Percentiles rank a stretch among this genome's conserved stretches.
phyloP scores from a whole-genome alignment of 1,284 basidiomycete genomes.

The Ganoderma boninense region DNA sequence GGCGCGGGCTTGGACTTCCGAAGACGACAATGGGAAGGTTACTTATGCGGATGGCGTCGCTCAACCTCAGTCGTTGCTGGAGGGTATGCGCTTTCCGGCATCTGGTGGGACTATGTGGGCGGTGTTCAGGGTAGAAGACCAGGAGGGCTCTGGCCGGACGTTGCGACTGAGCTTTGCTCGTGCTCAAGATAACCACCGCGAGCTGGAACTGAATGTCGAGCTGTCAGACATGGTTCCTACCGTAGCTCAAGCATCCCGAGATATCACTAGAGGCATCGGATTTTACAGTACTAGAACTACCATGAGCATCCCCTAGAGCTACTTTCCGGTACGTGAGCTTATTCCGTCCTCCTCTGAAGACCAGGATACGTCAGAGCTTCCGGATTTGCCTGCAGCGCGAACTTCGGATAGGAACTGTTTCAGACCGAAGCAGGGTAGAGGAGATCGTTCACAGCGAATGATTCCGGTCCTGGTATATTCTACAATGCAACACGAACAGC shows the following conservation, averaged over 20 bases:
- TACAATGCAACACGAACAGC: not conserved
- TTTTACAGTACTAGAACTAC: not conserved
- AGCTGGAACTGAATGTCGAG: not conserved
- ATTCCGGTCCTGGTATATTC: not conserved
- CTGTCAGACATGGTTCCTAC: not conserved
- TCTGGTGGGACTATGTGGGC: conserved; percentile 2
- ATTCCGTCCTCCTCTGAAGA: not conserved
- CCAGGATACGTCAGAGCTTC: not conserved
- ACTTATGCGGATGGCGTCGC: not conserved
- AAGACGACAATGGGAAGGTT: not conserved
- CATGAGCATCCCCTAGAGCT: no score
- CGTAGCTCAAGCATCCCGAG: not conserved
- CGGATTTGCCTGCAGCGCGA: not conserved
- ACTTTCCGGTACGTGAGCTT: no score
- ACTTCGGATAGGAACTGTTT: not conserved
- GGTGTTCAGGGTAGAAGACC: not conserved
- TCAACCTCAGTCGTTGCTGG: not conserved
- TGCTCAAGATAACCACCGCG: not conserved
- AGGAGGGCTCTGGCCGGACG: not conserved
- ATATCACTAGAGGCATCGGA: not conserved
- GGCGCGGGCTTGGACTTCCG: not conserved
- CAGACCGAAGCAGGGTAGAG: no score
- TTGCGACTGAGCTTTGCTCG: not conserved
- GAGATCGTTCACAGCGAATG: not conserved
- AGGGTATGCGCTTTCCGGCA: conserved; percentile 2